Conservation (phyloP, 345 rosid genomes). For the Hypericum perforatum region DNA sequence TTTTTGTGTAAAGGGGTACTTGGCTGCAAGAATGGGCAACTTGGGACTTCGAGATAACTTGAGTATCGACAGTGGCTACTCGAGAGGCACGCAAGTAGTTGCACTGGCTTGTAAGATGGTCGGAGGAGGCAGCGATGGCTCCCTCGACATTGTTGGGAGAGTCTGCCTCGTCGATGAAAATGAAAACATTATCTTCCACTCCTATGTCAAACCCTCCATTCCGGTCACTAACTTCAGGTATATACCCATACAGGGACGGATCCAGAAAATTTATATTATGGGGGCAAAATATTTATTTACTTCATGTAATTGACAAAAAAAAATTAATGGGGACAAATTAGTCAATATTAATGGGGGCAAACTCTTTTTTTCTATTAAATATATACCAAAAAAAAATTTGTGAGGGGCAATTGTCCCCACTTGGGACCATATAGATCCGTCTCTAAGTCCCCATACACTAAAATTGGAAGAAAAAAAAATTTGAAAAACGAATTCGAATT, state of each 20-base stretch:
- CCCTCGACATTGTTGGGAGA: slow-evolving; percentile 66
- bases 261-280: too few species aligned
- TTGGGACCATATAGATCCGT: too few species aligned
- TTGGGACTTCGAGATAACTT: slow-evolving; percentile 53
- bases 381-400: too few species aligned
- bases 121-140: slow-evolving; percentile 91
- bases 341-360: too few species aligned
- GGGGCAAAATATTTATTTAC: too few species aligned
- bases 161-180: slow-evolving; percentile 69
- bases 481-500: too few species aligned
- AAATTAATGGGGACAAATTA: too few species aligned
- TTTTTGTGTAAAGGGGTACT: slow-evolving; percentile 28
- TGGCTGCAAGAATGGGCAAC: slow-evolving; percentile 43
- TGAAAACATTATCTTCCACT: slow-evolving; percentile 64
- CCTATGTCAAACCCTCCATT: slow-evolving; percentile 64
- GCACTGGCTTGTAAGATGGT: slow-evolving; percentile 88
- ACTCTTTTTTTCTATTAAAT: too few species aligned
- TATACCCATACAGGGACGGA: neutral
- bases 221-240: slow-evolving; percentile 73
- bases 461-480: too few species aligned
- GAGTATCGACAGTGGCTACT: slow-evolving; percentile 31
- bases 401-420: too few species aligned
- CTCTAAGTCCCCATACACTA: neutral
- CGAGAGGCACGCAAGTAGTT: slow-evolving; percentile 47
- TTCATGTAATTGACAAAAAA: too few species aligned